These are phyloP conservation scores for Fraxinus sp. DNA, from an alignment of 305 asterid genomes.

Conservation along the genomic window DNA sequence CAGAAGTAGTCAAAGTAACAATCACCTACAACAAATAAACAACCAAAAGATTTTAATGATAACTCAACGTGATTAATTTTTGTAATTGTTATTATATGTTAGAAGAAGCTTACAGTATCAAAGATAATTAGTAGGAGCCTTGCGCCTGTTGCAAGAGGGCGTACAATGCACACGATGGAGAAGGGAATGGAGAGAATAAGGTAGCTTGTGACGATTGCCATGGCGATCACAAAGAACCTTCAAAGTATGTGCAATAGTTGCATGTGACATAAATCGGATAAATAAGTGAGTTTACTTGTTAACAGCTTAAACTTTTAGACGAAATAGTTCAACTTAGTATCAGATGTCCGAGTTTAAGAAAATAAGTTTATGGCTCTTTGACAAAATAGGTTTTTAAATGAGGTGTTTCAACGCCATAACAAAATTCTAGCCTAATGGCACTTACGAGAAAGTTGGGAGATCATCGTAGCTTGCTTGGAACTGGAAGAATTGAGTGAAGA, in stretches of 20 bases:
- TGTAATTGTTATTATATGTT: background rate
- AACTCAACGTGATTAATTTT: too few relatives aligned
- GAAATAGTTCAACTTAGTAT: background rate
- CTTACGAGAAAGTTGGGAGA: slow-evolving; percentile 73
- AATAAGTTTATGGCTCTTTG: background rate
- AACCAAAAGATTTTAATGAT: background rate
- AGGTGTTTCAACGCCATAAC: background rate
- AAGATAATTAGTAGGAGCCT: slow-evolving; percentile 57
- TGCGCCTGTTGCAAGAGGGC: slow-evolving; percentile 54
- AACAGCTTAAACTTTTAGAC: background rate
- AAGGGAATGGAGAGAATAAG: slow-evolving; percentile 66
- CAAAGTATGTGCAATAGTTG: background rate
- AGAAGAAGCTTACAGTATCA: slow-evolving; percentile 58
- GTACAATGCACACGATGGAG: slow-evolving; percentile 71
- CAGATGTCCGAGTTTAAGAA: too few relatives aligned
- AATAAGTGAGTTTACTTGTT: background rate
- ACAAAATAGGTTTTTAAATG: background rate
- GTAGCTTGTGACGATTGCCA: slow-evolving; percentile 61
- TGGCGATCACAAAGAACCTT: slow-evolving; percentile 72
- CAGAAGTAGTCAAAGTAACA: slow-evolving; percentile 51
- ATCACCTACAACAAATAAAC: slow-evolving; percentile 38
- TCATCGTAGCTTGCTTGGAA: slow-evolving; percentile 80
- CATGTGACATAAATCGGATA: background rate
- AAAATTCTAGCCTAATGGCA: background rate
- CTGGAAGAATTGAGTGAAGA: slow-evolving; percentile 92